These are phyloP conservation scores for Circinella umbellata DNA, from an alignment of 371 early-diverging fungal species.

Conservation along the genomic window DNA sequence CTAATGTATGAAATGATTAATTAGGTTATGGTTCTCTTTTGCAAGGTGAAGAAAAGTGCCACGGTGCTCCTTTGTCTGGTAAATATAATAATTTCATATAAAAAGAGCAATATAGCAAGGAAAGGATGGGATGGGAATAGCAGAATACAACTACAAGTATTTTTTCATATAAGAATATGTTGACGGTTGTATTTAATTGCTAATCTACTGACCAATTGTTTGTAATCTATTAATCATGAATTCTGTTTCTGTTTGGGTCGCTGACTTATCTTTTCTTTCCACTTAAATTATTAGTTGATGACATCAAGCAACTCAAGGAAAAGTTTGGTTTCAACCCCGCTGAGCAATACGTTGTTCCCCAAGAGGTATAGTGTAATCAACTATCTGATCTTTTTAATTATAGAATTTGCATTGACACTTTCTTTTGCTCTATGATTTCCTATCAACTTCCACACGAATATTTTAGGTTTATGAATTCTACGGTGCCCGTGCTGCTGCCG, in stretches of 20 bases:
- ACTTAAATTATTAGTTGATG: conserved; percentile 59
- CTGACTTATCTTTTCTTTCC: too few species aligned
- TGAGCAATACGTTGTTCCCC: conserved; percentile 70
- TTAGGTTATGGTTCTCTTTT: conserved; percentile 76
- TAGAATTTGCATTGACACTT: background rate
- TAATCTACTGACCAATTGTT: too few species aligned
- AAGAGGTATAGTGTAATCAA: conserved; percentile 23
- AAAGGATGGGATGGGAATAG: background rate
- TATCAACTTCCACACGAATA: too few species aligned
- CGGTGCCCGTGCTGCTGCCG: conserved; percentile 57
- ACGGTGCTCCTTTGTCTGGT: conserved; percentile 85
- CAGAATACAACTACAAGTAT: background rate
- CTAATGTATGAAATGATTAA: background rate
- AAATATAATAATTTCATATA: background rate
- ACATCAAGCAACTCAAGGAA: conserved; percentile 82
- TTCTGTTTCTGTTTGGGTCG: background rate
- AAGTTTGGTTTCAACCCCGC: conserved; percentile 83
- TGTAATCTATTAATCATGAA: too few species aligned
- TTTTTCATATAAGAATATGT: too few species aligned
- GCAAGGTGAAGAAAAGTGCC: conserved; percentile 86
- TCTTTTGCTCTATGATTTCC: background rate
- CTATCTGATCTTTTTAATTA: background rate
- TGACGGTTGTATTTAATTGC: too few species aligned
- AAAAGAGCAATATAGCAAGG: too few species aligned
- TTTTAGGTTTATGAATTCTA: conserved; percentile 65